Conservation (phyloP, 371 early-diverging fungal genomes). For the Batkoa obscura region DNA sequence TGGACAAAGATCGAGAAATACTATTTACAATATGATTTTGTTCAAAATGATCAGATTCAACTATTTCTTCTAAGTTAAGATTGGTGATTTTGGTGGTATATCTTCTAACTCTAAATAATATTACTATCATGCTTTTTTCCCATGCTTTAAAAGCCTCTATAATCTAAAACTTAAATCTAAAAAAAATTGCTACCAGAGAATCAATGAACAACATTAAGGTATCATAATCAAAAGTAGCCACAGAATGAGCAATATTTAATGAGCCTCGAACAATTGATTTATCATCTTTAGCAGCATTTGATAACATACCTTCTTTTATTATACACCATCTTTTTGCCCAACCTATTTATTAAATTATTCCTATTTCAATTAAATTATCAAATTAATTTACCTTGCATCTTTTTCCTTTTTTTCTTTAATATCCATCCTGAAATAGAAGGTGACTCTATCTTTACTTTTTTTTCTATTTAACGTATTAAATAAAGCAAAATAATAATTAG, state of each 20-base stretch:
- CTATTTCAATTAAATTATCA: not conserved
- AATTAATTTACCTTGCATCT: conserved; percentile 46
- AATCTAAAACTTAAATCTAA: conserved; percentile 59
- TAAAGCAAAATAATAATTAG: not conserved
- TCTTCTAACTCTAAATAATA: conserved; percentile 12
- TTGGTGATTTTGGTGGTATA: not conserved
- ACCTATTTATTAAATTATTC: conserved; percentile 14
- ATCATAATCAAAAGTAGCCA: conserved; percentile 40
- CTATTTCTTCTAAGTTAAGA: not conserved
- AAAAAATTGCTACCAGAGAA: conserved; percentile 57
- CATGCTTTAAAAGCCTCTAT: conserved; percentile 46
- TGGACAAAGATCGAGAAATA: not conserved
- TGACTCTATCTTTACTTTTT: no score
- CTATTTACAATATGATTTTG: not conserved
- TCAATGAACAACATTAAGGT: conserved; percentile 65
- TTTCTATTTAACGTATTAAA: not conserved
- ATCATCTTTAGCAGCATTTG: conserved; percentile 40
- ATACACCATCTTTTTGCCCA: conserved; percentile 69
- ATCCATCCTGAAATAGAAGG: conserved; percentile 46
- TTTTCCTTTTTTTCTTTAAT: conserved; percentile 73
- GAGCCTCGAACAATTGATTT: conserved; percentile 52
- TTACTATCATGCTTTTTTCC: no score
- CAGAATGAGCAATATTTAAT: conserved; percentile 44
- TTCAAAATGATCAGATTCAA: not conserved
- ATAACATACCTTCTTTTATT: conserved; percentile 36